Evolutionary conservation across 768 basidiomycete genomes (phyloP), one percentile per base, ranked within the genome.

Genomic region (Amanita rimosa): DNA sequence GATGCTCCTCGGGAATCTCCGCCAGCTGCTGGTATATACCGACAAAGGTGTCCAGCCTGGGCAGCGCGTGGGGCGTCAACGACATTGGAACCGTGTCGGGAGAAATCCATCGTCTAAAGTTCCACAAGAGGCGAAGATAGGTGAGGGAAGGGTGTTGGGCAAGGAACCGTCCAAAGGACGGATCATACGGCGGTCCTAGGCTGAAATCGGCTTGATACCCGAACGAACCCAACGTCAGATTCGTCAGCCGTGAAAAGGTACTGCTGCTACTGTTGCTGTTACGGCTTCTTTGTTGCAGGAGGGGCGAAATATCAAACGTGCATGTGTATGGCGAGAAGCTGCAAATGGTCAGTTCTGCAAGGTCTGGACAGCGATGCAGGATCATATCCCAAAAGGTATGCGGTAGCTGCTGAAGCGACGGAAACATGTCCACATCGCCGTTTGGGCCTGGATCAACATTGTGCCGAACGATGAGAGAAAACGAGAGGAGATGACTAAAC

Each of bases 41-140:
- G 10, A 70, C 65, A 48, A 72, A 75, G 0, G 70, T 68, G 19
- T 67, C 65, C 5, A 75, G 54, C 0, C 51, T 52, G 0, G 70
- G 67, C 3, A 72, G 55, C 0, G 66, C 58, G 1, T 43, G 40
- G 36, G 56, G 55, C 21, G 54, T 57, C 11, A 73, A 60, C 10
- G 57, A 55, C 56, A 69, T 58, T 14, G 62, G 63, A 22, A 70
- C 63, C 1, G 55, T 54, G 49, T 66, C 62, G 1, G 74, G 74
- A 1, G 70, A 72, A 61, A 74, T 65, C 72, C 72, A 75, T 10
- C 68, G 60, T 45, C 69, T 70, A 56, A 75, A 74, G 51, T 72
- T 74, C 74, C 75, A 76, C 22, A 71, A 59, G 37, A 75, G 64
- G 9, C 72, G 67, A 26, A 75, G 60, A 50, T 68, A 70, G 31